Base-by-base conservation (phyloP, 2,329 filamentous ascomycete genomes). In the Diaporthe aspalathi region DNA sequence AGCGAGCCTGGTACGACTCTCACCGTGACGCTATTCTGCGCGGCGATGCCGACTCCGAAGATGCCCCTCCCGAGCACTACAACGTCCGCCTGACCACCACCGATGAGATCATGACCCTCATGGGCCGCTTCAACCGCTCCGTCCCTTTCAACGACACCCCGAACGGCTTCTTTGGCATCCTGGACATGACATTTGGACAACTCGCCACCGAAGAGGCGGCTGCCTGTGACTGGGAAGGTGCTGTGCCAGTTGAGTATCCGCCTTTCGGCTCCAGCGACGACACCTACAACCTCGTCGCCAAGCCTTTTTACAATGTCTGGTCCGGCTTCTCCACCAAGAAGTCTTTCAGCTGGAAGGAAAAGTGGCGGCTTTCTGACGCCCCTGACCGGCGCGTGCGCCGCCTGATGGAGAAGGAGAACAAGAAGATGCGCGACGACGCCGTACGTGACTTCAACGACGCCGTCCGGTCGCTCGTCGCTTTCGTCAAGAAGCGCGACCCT, bases 1-100 rank as follows among this genome's bases (percentile, higher is more conserved):
- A 99, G 81, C 90, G 96, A 76, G 92, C 95, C 40, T 99, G 96
- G 96, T 99, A 99, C 83, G 95, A 99, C 82, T 94, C 94, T 3
- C 96, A 99, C 79, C 92, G 94, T 73, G 91, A 94, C 76, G 91
- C 93, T 65, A 97, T 98, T 73, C 84, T 98, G 73, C 88, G 89
- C 38, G 92, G 91, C 49, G 86, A 89, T 70, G 89, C 90, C 68
- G 84, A 84, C 40, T 84, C 81, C 32, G 81, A 81, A 54, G 77
- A 75, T 12, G 77, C 78, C 12, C 77, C 78, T 72, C 75, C 79
- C 40, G 80, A 81, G 83, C 77, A 75, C 69, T 88, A 85, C 75
- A 82, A 91, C 75, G 91, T 94, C 78, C 90, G 89, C 66, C 86
- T 97, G 74, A 97, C 94, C 9, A 94, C 93, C 2, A 88, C 93